These are phyloP conservation scores for Aspergillus aculeatinus DNA, from an alignment of 2,329 filamentous ascomycete species.

Conservation along the genomic window DNA sequence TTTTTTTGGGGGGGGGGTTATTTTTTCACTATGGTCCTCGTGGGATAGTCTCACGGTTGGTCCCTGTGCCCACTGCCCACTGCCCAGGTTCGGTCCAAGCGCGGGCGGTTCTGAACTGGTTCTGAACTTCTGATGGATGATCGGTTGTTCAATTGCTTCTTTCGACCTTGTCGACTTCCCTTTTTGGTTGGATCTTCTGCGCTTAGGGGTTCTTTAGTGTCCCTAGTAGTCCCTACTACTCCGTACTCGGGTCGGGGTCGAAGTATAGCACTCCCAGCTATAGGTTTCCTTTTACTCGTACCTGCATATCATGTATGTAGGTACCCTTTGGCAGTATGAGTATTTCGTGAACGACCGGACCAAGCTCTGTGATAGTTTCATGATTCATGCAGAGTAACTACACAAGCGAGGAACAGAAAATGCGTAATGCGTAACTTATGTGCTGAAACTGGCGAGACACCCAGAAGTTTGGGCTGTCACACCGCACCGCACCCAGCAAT, in stretches of 20 bases:
- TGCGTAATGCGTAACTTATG: too few species aligned
- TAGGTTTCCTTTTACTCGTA: background rate
- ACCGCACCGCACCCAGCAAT: background rate
- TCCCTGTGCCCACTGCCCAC: conserved; percentile 6
- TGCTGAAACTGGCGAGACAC: background rate
- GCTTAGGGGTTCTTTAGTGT: background rate
- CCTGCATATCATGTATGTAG: background rate
- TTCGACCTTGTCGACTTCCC: conserved; percentile 6
- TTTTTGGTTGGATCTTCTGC: background rate
- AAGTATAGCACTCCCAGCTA: background rate
- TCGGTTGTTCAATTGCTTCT: conserved; percentile 19
- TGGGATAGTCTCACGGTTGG: conserved; percentile 14
- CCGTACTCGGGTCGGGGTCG: background rate
- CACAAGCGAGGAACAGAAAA: too few species aligned
- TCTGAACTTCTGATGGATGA: conserved; percentile 12
- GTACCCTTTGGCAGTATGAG: background rate
- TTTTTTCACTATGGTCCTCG: too few species aligned
- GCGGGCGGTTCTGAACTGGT: conserved; percentile 3
- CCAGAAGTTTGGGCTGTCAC: background rate
- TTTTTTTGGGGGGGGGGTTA: too few species aligned
- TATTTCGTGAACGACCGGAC: background rate
- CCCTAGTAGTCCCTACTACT: background rate
- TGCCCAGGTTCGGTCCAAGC: conserved; percentile 1
- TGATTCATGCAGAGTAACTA: background rate
- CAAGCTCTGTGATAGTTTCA: background rate